Percentiles rank a stretch among this genome's conserved stretches.
Conservation (phyloP, 805 yeast species). For the Candida insectorum region DNA sequence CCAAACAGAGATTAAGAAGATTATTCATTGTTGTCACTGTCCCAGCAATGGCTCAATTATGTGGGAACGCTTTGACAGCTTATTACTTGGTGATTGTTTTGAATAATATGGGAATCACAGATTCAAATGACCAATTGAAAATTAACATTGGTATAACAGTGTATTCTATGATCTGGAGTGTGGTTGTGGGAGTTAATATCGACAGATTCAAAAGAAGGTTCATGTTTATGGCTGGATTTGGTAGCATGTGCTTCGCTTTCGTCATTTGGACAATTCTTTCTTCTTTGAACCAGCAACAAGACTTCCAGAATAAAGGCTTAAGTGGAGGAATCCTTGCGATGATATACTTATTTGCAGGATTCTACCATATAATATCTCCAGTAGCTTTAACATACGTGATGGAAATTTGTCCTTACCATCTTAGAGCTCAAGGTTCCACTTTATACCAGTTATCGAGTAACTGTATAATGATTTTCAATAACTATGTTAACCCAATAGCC, state of each 20-base stretch:
- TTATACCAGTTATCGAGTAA: conserved; percentile 16
- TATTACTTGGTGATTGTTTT: conserved; percentile 49
- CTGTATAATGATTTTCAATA: conserved; percentile 15
- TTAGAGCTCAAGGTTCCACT: conserved; percentile 31
- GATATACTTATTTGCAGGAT: conserved; percentile 24
- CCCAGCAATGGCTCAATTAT: conserved; percentile 40
- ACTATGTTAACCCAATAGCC: conserved; percentile 22
- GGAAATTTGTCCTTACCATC: conserved; percentile 30
- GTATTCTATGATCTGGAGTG: conserved; percentile 34
- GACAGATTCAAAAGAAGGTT: conserved; percentile 26
- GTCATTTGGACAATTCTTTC: conserved; percentile 30
- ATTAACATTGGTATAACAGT: conserved; percentile 49
- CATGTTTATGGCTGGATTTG: conserved; percentile 19
- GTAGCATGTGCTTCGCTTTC: conserved; percentile 18
- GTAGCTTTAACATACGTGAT: conserved; percentile 29
- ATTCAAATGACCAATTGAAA: conserved; percentile 37
- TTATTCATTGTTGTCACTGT: conserved; percentile 28
- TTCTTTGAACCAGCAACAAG: conserved; percentile 41
- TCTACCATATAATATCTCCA: conserved; percentile 29
- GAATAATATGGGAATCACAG: conserved; percentile 48
- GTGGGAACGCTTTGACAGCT: conserved; percentile 50
- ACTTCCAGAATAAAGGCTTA: conserved; percentile 35
- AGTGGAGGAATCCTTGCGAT: conserved; percentile 49
- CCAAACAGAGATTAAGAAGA: conserved; percentile 38
- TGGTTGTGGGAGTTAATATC: conserved; percentile 7